Evolutionary conservation across 768 basidiomycete genomes (phyloP), one percentile per base, ranked within the genome.

Genomic region (Roridomyces roridus): DNA sequence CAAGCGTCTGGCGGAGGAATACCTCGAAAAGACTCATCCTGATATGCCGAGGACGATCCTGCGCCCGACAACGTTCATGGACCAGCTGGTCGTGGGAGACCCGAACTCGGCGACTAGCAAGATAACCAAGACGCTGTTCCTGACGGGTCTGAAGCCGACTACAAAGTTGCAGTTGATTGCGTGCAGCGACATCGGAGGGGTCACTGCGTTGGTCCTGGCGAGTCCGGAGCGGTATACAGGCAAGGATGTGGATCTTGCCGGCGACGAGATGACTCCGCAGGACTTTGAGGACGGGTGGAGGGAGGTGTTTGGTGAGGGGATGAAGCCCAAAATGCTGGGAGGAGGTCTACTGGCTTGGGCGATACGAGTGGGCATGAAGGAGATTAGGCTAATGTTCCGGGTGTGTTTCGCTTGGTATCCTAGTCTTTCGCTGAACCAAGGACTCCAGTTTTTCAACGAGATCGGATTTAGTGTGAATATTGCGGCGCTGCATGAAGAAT

Each of bases 11-110:
- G 47, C 42, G 1, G 60, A 61, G n/a, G 55, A 46, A 20, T 29
- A 61, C 45, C 24, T 61, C 18, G 18, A 37, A 23, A 14, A 14
- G 1, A 52, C 34, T 2, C 45, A 57, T 35, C 50, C 59, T 10
- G 29, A 8, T 0, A 50, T 61, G 1, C 46, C 60, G n/a, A 34
- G n/a, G 42, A 57, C 60, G 14, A 52, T 61, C 37, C 55, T 61
- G 42, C 60, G 60, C 5, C 60, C 60, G 4, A 42, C 45, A 6
- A 57, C 60, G 1, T 61, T 61, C 42, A 61, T 61, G 55, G 60
- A 61, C 40, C 55, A 56, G 25, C 31, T 57, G 17, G 53, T 51
- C 11, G 6, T 18, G 18, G 48, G 35, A 1, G 47, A 56, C 28
- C 60, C 55, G 34, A 24, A 21, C 6, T 41, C 55, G 1, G 20